Conservation (phyloP, 345 rosid species). For the Brassica rapa region DNA sequence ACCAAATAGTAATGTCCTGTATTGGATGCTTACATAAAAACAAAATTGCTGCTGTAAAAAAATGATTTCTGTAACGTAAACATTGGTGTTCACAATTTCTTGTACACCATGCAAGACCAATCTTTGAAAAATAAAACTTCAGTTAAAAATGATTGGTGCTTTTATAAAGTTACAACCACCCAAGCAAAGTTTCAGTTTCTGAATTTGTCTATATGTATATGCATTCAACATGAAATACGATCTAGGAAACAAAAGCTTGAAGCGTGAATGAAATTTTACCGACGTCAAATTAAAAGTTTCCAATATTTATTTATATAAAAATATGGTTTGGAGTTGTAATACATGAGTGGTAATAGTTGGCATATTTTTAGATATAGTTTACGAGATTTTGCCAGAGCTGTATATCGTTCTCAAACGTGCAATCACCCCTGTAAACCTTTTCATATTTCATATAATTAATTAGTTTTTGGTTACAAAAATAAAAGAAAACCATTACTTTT, state of each 20-base stretch:
- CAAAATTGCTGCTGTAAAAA: conserved; percentile 4
- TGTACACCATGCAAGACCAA: not conserved
- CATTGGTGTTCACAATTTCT: not conserved
- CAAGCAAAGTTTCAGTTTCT: not conserved
- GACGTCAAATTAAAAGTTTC: not conserved
- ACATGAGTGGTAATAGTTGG: conserved; percentile 20
- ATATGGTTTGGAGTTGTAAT: not conserved
- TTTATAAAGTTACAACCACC: not conserved
- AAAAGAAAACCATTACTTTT: not conserved
- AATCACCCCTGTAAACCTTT: conserved; percentile 11
- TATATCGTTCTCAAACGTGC: conserved; percentile 16
- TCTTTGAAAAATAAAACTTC: not conserved
- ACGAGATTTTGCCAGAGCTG: conserved; percentile 25
- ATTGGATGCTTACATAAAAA: not conserved
- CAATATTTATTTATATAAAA: not conserved
- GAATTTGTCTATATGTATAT: not conserved
- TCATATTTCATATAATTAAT: not conserved
- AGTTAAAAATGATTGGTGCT: not conserved
- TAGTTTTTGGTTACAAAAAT: not conserved
- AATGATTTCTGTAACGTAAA: not conserved
- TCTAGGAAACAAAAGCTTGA: not conserved
- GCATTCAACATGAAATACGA: not conserved
- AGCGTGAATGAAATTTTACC: not conserved
- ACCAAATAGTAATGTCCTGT: conserved; percentile 9
- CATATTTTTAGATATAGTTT: conserved; percentile 2